phyloP scores from a whole-genome alignment of 192 early-diverging fungal species.

The Obelidium mucronatum region DNA sequence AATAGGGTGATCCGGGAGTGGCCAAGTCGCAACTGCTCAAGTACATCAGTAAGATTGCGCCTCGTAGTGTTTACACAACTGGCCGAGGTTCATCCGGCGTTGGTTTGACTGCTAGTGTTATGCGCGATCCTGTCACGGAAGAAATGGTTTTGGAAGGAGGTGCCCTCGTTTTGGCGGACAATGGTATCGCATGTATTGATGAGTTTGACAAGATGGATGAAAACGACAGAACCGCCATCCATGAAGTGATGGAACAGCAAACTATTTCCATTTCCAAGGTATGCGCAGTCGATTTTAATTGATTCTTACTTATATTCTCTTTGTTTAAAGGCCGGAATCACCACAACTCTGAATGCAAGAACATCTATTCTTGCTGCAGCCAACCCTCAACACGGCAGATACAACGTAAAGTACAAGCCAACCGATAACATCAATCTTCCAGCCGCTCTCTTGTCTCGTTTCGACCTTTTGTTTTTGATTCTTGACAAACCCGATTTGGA shows the following conservation, averaged over 20 bases:
- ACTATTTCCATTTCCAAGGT: constrained; percentile 95
- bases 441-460: constrained; percentile 91
- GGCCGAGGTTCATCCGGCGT: constrained; percentile 95
- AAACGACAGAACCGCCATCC: constrained; percentile 93
- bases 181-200: constrained; percentile 98
- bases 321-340: constrained; percentile 83
- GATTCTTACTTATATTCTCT: neutral
- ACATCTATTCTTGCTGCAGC: constrained; percentile 95
- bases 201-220: constrained; percentile 99
- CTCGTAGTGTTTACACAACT: constrained; percentile 96
- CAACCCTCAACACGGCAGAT: constrained; percentile 95
- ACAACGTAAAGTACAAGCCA: constrained; percentile 80
- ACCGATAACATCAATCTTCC: constrained; percentile 98
- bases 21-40: constrained; percentile 98
- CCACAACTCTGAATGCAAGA: constrained; percentile 94
- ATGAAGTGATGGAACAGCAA: constrained; percentile 99
- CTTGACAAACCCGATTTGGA: constrained; percentile 84
- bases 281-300: neutral
- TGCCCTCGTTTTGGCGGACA: constrained; percentile 96
- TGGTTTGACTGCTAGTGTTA: constrained; percentile 94
- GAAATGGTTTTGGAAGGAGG: constrained; percentile 98
- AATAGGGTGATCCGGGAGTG: constrained; percentile 91
- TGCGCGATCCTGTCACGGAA: constrained; percentile 89
- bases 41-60: constrained; percentile 92
- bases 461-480: constrained; percentile 91